Percentiles rank a stretch among this genome's conserved stretches.
Evolutionary conservation across 805 yeast species (phyloP).

Genomic region (Lipomyces sp.): DNA sequence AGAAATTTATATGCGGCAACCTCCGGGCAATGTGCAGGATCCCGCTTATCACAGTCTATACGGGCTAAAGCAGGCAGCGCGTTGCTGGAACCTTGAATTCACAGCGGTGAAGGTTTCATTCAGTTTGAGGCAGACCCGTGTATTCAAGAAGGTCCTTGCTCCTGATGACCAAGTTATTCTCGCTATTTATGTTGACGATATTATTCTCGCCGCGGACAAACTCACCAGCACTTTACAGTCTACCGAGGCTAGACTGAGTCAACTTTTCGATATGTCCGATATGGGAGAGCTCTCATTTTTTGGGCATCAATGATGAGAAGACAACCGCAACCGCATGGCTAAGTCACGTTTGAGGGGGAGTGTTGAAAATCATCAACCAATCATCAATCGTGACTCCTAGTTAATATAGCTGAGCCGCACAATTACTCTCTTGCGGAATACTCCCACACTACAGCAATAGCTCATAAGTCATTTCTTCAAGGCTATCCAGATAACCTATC

Average conservation of each 20-base stretch:
- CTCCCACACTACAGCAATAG: no score
- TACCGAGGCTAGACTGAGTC: constrained; percentile 8
- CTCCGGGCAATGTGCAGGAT: constrained; percentile 7
- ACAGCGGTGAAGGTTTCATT: constrained; percentile 13
- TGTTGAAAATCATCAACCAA: no score
- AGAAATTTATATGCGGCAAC: constrained; percentile 18
- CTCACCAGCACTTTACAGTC: constrained; percentile 11
- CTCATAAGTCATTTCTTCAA: no score
- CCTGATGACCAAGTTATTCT: background rate
- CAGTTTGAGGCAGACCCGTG: constrained; percentile 18
- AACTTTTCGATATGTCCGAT: constrained; percentile 30
- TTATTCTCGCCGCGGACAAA: constrained; percentile 24
- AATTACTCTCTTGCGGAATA: no score
- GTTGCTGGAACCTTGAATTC: constrained; percentile 15
- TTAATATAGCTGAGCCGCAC: no score
- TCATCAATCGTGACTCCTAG: no score
- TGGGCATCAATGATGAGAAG: no score
- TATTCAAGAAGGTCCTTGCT: background rate
- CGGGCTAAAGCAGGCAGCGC: constrained; percentile 18
- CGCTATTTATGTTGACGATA: constrained; percentile 35
- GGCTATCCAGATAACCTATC: no score
- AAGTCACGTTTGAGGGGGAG: no score
- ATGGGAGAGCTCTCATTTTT: background rate
- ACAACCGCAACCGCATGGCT: no score
- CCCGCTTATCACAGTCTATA: constrained; percentile 18